Percentiles rank a stretch among this genome's conserved stretches.
These are phyloP conservation scores for Sugiyamaella novakii DNA, from an alignment of 1,139 yeast species.

Conservation along the genomic window DNA sequence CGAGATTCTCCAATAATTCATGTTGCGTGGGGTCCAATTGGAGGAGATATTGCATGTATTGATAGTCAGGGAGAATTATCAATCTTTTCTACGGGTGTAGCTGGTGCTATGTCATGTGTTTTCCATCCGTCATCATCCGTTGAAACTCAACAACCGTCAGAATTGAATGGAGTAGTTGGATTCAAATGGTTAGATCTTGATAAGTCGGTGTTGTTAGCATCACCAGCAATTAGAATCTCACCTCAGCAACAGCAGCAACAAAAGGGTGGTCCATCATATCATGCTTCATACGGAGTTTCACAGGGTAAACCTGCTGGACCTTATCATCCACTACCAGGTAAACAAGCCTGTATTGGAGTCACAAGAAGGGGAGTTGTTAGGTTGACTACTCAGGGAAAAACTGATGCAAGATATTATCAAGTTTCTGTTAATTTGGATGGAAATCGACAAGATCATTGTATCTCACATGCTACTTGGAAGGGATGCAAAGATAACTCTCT, in stretches of 20 bases:
- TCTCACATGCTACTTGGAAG: constrained; percentile 60
- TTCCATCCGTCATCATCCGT: constrained; percentile 29
- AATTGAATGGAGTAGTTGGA: constrained; percentile 47
- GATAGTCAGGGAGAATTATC: constrained; percentile 46
- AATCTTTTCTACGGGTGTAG: constrained; percentile 36
- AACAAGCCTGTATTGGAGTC: constrained; percentile 71
- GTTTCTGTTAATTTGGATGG: constrained; percentile 30
- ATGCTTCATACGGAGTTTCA: constrained; percentile 49
- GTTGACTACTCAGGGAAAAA: constrained; percentile 37
- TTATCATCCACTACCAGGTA: constrained; percentile 66
- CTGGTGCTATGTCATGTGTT: constrained; percentile 34
- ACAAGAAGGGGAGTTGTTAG: constrained; percentile 64
- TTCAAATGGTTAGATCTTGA: constrained; percentile 73
- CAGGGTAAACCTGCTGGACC: constrained; percentile 63
- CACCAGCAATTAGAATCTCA: constrained; percentile 33
- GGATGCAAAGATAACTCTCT: constrained; percentile 55
- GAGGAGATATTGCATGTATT: constrained; percentile 48
- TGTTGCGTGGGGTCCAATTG: constrained; percentile 48
- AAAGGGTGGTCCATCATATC: constrained; percentile 15
- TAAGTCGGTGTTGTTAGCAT: constrained; percentile 51
- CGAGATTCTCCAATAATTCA: constrained; percentile 37
- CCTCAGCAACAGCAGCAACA: constrained; percentile 16
- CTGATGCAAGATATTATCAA: constrained; percentile 38
- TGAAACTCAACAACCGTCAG: constrained; percentile 29
- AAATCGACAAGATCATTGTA: constrained; percentile 25